Conservation (phyloP, 176 grass and related monocot species). For the Phoenix roebelenii region DNA sequence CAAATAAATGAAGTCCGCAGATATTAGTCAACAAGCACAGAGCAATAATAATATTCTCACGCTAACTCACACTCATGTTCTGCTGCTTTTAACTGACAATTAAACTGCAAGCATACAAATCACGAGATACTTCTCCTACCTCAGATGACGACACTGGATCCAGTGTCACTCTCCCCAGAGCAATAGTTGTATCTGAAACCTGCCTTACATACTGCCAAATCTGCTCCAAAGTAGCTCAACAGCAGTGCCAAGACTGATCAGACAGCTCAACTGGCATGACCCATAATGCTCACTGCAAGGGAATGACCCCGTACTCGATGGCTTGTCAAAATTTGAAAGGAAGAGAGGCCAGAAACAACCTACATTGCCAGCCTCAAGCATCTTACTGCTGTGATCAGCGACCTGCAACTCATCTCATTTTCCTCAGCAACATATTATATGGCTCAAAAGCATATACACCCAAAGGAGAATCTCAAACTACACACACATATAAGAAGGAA, state of each 20-base stretch:
- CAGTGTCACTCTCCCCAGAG: slow-evolving; percentile 1
- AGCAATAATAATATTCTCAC: neutral
- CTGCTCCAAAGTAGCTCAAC: too few relatives aligned
- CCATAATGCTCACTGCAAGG: too few relatives aligned
- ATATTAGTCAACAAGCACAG: neutral
- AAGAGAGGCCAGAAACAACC: too few relatives aligned
- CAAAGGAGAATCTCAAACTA: slow-evolving; percentile 12
- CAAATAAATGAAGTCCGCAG: neutral
- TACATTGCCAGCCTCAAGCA: too few relatives aligned
- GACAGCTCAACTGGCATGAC: too few relatives aligned
- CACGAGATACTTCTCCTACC: neutral
- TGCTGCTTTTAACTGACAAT: neutral
- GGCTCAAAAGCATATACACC: neutral
- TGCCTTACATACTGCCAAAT: slow-evolving; percentile 11
- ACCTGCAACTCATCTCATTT: too few relatives aligned
- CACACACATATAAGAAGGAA: slow-evolving; percentile 16
- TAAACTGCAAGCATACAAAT: neutral
- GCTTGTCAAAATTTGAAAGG: too few relatives aligned
- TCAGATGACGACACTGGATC: slow-evolving; percentile 17
- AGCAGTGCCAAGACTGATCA: too few relatives aligned
- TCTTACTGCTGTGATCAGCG: neutral
- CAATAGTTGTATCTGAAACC: slow-evolving; percentile 4
- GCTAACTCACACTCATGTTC: neutral
- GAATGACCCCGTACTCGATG: too few relatives aligned
- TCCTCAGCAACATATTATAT: neutral